Evolutionary conservation across 2,329 filamentous ascomycete genomes (phyloP).

Genomic region (Trichoderma arundinaceum): DNA sequence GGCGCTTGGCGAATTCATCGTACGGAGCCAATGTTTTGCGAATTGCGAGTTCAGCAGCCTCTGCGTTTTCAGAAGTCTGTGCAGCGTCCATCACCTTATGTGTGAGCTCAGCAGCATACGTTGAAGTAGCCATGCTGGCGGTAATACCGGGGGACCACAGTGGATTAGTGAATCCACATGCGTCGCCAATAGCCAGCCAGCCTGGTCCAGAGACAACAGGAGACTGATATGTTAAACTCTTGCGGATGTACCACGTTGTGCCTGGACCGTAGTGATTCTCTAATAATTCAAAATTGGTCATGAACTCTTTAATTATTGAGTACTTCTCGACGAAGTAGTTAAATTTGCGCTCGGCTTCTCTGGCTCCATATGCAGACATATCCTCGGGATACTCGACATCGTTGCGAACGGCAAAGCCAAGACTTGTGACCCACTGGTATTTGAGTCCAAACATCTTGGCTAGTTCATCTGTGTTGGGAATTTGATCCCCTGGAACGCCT

Average conservation of each 20-base stretch:
- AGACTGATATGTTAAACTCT: slow-evolving; percentile 24
- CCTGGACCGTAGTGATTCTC: slow-evolving; percentile 22
- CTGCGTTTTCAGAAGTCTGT: too few species aligned
- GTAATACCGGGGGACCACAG: slow-evolving; percentile 16
- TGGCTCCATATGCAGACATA: slow-evolving; percentile 11
- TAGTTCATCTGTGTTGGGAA: slow-evolving; percentile 6
- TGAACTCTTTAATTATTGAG: slow-evolving; percentile 11
- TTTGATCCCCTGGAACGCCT: slow-evolving; percentile 2
- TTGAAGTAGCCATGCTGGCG: slow-evolving; percentile 17
- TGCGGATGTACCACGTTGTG: slow-evolving; percentile 24
- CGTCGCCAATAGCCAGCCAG: slow-evolving; percentile 21
- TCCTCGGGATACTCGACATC: slow-evolving; percentile 22
- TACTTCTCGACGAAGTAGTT: slow-evolving; percentile 22
- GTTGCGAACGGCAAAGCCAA: slow-evolving; percentile 16
- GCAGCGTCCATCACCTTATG: slow-evolving; percentile 6
- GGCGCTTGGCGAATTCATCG: slow-evolving; percentile 5
- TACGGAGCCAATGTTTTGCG: slow-evolving; percentile 12
- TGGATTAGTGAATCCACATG: slow-evolving; percentile 19
- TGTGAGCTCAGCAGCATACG: slow-evolving; percentile 19
- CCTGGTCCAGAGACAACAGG: slow-evolving; percentile 22
- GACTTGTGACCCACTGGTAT: slow-evolving; percentile 4
- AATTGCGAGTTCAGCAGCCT: neutral
- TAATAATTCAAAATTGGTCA: slow-evolving; percentile 18
- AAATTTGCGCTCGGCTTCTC: slow-evolving; percentile 20
- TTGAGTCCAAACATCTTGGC: too few species aligned